Conservation (phyloP, 768 basidiomycete species). For the Amanita subjunquillea region DNA sequence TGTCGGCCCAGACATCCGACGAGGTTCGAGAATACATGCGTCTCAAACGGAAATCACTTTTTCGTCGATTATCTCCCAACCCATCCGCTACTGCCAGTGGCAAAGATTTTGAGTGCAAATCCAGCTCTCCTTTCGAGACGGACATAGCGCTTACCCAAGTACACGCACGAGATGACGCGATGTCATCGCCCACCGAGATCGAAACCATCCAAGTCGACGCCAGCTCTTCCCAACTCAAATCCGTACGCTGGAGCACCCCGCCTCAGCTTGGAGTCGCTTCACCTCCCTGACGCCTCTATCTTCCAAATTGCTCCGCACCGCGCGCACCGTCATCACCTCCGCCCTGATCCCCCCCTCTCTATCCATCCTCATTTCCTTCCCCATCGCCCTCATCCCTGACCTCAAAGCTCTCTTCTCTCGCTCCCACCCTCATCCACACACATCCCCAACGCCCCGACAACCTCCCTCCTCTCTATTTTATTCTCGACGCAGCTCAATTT, state of each 20-base stretch:
- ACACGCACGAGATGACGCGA: not conserved
- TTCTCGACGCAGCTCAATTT: slow-evolving; percentile 47
- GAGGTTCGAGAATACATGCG: slow-evolving; percentile 14
- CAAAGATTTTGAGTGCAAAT: not conserved
- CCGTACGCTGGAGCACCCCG: not conserved
- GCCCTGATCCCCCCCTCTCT: slow-evolving; percentile 39
- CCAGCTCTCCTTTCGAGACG: not conserved
- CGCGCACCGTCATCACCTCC: slow-evolving; percentile 20
- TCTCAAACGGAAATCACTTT: slow-evolving; percentile 19
- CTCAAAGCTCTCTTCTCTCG: slow-evolving; percentile 57
- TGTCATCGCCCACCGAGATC: not conserved
- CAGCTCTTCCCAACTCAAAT: not conserved
- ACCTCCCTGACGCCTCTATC: not conserved
- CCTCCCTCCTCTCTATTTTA: slow-evolving; percentile 51
- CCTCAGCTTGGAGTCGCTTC: not conserved
- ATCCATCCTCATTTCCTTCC: slow-evolving; percentile 41
- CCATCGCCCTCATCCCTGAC: slow-evolving; percentile 42
- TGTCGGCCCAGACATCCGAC: slow-evolving; percentile 15
- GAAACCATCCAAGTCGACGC: not conserved
- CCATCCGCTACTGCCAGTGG: not conserved
- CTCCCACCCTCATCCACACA: slow-evolving; percentile 28
- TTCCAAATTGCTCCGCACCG: not conserved
- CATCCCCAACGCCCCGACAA: slow-evolving; percentile 46
- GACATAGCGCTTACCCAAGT: not conserved
- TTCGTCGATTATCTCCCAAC: not conserved